Evolutionary conservation across 805 yeast genomes (phyloP), one percentile per base, ranked within the genome.

Genomic region (Metschnikowia proteae): DNA sequence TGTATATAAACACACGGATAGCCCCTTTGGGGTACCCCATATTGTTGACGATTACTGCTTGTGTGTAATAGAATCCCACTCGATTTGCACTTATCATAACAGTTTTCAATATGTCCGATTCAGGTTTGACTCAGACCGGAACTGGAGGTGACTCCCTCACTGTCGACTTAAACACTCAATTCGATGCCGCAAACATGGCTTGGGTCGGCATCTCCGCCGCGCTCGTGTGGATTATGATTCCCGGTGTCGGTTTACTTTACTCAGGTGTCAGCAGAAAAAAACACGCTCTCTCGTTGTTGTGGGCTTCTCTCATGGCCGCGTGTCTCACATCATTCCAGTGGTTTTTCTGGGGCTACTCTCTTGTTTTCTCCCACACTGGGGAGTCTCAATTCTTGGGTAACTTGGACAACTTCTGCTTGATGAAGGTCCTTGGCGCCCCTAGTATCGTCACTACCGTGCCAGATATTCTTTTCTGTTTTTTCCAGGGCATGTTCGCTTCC

Each of bases 401-500:
- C 52, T 74, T 92, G 64, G 79, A 79, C 60, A 84, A 88, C 69
- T 89, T 92, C 64, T 84, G 90, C 54, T 76, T 92, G 61, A 86
- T 76, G 77, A 74, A 85, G 51, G 95, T 86, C 23, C 79, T 91
- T 28, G 97, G 96, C 55, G 87, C 84, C 9, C 91, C 92, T 33
- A 73, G 84, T 23, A 81, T 81, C 31, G 83, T 78, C 7, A 52
- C 80, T 2, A 60, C 86, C 3, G 75, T 92, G n/a, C 99, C 99
- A 22, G 97, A 91, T 65, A 84, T 92, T 48, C 78, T 92, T 51
- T 92, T 86, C 72, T 84, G 90, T 63, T 84, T 88, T 54, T 92
- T 83, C 81, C 98, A 92, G 73, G 96, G 97, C 63, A 89, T 89
- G 97, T 94, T 94, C 63, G 98, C 98, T 38, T 82, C 86, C 65